Evolutionary conservation across 2,329 filamentous ascomycete genomes (phyloP).

Genomic region (Venturia aucupariae): DNA sequence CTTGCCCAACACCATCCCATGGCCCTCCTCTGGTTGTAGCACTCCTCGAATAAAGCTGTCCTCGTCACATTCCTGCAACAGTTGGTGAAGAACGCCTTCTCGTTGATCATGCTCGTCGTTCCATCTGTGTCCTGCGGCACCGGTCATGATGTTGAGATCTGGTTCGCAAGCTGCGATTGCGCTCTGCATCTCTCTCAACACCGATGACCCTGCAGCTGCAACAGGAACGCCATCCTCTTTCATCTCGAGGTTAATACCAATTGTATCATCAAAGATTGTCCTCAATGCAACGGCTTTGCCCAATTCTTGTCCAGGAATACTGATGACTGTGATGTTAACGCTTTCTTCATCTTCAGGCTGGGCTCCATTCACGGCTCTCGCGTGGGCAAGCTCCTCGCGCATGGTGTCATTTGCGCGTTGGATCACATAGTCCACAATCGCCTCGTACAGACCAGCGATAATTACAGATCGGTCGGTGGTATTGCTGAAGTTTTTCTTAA

Average conservation of each 20-base stretch:
- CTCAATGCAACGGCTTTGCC: slow-evolving; percentile 85
- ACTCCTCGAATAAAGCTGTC: slow-evolving; percentile 76
- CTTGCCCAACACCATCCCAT: slow-evolving; percentile 74
- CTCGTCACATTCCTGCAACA: slow-evolving; percentile 69
- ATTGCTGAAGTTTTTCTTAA: slow-evolving; percentile 69
- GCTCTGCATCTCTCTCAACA: slow-evolving; percentile 77
- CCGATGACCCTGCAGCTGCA: slow-evolving; percentile 62
- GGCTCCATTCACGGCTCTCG: slow-evolving; percentile 32
- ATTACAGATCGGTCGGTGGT: slow-evolving; percentile 68
- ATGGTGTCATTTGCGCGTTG: slow-evolving; percentile 82
- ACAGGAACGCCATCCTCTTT: slow-evolving; percentile 87
- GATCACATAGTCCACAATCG: slow-evolving; percentile 91
- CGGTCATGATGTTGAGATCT: slow-evolving; percentile 67
- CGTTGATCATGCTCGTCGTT: slow-evolving; percentile 74
- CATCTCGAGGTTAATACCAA: slow-evolving; percentile 95
- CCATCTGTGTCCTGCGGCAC: slow-evolving; percentile 58
- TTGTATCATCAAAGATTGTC: slow-evolving; percentile 83
- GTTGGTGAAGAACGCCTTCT: slow-evolving; percentile 75
- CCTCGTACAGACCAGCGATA: slow-evolving; percentile 83
- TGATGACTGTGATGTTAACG: slow-evolving; percentile 80
- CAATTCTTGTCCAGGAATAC: slow-evolving; percentile 69
- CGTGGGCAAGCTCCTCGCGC: slow-evolving; percentile 59
- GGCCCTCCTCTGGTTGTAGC: slow-evolving; percentile 65
- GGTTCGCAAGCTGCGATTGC: slow-evolving; percentile 68
- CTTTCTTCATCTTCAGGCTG: slow-evolving; percentile 61